Conservation (phyloP, 2,329 filamentous ascomycete species). For the Neonectria faginata region DNA sequence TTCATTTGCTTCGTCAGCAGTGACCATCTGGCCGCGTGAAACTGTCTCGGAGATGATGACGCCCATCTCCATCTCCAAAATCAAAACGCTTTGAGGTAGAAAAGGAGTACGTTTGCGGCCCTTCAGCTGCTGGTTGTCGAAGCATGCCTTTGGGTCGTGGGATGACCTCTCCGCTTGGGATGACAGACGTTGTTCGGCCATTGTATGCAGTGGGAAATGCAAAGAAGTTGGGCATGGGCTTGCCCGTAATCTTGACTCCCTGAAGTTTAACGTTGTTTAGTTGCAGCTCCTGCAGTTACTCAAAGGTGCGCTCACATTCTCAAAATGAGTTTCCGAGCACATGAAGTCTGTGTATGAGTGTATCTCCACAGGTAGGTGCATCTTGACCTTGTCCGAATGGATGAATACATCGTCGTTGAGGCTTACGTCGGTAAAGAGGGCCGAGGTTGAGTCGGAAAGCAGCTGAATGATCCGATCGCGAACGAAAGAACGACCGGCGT, state of each 20-base stretch:
- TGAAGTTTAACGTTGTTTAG: background rate
- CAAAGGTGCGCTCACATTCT: background rate
- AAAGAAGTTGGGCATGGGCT: background rate
- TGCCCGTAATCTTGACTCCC: conserved; percentile 1
- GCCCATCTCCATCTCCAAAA: conserved; percentile 4
- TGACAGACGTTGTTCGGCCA: conserved; percentile 1
- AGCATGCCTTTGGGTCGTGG: background rate
- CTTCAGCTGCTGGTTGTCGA: background rate
- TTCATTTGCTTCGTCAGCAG: conserved; percentile 1
- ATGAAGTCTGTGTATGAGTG: conserved; percentile 4
- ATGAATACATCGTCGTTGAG: background rate
- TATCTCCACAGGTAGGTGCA: conserved; percentile 3
- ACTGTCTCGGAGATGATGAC: background rate
- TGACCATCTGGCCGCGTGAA: conserved; percentile 1
- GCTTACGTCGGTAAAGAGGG: background rate
- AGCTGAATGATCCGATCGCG: conserved; percentile 1
- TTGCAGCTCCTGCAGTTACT: background rate
- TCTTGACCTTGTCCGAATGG: background rate
- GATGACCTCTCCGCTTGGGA: background rate
- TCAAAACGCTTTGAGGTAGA: background rate
- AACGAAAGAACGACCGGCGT: background rate
- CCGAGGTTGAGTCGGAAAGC: background rate
- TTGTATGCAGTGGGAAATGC: conserved; percentile 7
- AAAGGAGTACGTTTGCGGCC: background rate
- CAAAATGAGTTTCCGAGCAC: conserved; percentile 2